Evolutionary conservation across 495 filamentous ascomycete genomes (phyloP).

Genomic region (Letharia columbiana): DNA sequence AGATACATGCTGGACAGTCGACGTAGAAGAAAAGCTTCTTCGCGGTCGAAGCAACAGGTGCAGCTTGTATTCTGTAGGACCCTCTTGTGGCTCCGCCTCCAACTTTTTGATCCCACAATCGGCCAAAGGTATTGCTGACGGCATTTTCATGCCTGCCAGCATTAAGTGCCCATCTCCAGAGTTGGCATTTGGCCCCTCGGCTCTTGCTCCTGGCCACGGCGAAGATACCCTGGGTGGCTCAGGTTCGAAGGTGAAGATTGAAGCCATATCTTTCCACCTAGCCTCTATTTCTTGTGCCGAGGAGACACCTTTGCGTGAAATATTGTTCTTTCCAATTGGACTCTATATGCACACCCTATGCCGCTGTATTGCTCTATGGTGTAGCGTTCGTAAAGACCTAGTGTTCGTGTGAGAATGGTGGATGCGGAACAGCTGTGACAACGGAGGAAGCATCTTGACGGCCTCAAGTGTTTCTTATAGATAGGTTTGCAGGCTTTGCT

Average conservation of each 20-base stretch:
- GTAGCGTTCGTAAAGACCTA: constrained; percentile 33
- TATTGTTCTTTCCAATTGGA: constrained; percentile 19
- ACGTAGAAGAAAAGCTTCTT: constrained; percentile 56
- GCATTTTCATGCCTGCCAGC: constrained; percentile 21
- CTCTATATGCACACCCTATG: constrained; percentile 14
- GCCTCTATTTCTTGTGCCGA: neutral
- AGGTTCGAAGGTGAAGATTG: constrained; percentile 90
- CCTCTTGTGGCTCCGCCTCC: constrained; percentile 85
- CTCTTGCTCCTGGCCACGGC: constrained; percentile 61
- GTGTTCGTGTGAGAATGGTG: constrained; percentile 44
- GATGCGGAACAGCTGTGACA: constrained; percentile 44
- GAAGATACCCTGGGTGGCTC: constrained; percentile 81
- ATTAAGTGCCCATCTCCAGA: neutral
- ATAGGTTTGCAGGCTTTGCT: neutral
- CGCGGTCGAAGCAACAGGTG: constrained; percentile 80
- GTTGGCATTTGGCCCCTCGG: neutral
- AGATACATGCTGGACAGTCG: constrained; percentile 50
- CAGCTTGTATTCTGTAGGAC: constrained; percentile 92
- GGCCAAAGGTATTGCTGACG: constrained; percentile 46
- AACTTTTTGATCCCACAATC: constrained; percentile 69
- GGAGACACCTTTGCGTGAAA: constrained; percentile 11
- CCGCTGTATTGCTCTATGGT: constrained; percentile 24
- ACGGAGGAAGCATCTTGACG: constrained; percentile 54
- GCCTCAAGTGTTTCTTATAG: neutral
- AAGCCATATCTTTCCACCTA: constrained; percentile 56